Conservation (phyloP, 2,329 filamentous ascomycete genomes). For the Chalara sp. region DNA sequence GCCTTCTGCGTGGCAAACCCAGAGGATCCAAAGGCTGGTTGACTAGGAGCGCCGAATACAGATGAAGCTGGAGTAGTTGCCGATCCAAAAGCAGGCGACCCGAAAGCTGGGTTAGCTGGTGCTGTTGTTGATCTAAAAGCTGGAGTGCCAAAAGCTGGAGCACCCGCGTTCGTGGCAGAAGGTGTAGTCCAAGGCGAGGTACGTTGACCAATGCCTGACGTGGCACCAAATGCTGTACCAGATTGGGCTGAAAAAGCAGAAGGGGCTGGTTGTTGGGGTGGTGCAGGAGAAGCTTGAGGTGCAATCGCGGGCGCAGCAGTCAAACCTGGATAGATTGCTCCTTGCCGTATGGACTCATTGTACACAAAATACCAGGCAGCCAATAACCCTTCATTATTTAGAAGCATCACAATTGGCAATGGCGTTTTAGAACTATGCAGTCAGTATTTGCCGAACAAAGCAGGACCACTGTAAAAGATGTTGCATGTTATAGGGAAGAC, state of each 20-base stretch:
- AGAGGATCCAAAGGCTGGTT: conserved; percentile 25
- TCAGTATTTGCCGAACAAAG: too few species aligned
- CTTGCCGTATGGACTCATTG: conserved; percentile 72
- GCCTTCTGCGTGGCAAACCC: conserved; percentile 33
- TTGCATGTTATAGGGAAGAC: too few species aligned
- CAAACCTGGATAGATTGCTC: conserved; percentile 67
- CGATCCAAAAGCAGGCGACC: conserved; percentile 27
- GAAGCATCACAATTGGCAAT: conserved; percentile 72
- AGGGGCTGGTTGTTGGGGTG: conserved; percentile 19
- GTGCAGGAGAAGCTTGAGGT: conserved; percentile 13
- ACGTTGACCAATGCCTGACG: conserved; percentile 38
- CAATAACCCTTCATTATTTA: conserved; percentile 85
- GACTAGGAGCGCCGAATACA: conserved; percentile 40
- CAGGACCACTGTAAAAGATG: too few species aligned
- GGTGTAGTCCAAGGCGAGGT: conserved; percentile 43
- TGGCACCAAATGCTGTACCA: conserved; percentile 29
- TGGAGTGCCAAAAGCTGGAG: conserved; percentile 27
- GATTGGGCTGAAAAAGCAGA: conserved; percentile 21
- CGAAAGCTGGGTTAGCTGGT: conserved; percentile 32
- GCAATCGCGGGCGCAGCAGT: conserved; percentile 31
- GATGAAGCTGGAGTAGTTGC: conserved; percentile 25
- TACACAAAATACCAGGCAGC: conserved; percentile 90
- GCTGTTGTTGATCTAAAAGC: conserved; percentile 35
- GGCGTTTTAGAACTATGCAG: conserved; percentile 56
- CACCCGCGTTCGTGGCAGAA: conserved; percentile 10